Base-by-base conservation (phyloP, 1,139 yeast species). In the Suhomyces atakaporum region DNA sequence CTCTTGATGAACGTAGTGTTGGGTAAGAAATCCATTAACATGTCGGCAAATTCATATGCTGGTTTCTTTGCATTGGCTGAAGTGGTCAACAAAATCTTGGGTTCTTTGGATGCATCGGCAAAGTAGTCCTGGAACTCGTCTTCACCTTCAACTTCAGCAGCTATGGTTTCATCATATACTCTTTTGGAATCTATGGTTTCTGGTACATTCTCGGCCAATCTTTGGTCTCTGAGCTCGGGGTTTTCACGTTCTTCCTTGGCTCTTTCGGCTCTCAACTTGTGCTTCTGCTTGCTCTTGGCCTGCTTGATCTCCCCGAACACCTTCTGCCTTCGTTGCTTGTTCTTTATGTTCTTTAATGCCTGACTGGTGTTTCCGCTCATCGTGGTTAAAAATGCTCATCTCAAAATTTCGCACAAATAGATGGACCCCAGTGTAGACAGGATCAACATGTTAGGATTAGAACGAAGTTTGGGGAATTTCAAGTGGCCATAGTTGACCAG, bases 1-100 rank as follows among this genome's bases (percentile, higher is more conserved):
- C 98, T 77, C 60, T 89, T 88, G 44, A 90, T 81, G 57, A 90
- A 92, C 7, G 90, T 84, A 3, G 84, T 79, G 49, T 85, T 83
- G 25, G 98, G 97, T 32, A 92, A 65, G 36, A 89, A 75, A 50
- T 89, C 96, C 68, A 86, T 77, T 49, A 92, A 66, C 46, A 85
- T 73, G 49, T 90, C 95, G 9, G 96, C 92, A 68, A 92, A 89
- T 56, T 85, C 90, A 58, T 88, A 90, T 0, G 96, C 97, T 27
- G 79, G 76, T 58, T 86, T 87, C 53, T 81, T 81, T 16, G 98
- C 97, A 49, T 80, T 74, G 29, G 86, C 87, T 58, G 81, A 87
- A 5, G 98, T 92, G 7, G 98, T 94, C 42, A 92, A 68, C 38
- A 92, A 71, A 29, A 92, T 84, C 59, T 92, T 92, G 33, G 97